Base-by-base conservation (phyloP, 768 basidiomycete species). In the Clathrus columnatus region DNA sequence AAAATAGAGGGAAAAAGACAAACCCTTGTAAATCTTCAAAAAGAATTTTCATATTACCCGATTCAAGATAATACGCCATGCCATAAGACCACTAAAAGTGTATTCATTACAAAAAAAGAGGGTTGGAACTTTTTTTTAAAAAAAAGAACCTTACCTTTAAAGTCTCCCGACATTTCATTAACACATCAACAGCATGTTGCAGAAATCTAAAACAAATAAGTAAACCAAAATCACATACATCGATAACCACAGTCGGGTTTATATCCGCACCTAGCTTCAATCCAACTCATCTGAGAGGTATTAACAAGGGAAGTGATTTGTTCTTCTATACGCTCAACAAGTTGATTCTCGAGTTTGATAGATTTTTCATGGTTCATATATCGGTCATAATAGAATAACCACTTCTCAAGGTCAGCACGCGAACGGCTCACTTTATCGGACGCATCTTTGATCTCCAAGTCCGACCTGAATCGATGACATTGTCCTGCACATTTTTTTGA, bases 11-110 rank as follows among this genome's bases (percentile, higher is more conserved):
- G 47, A 2, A 48, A n/a, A 17, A 26, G 14, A 50, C 58, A 16
- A 17, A 60, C 59, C 58, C 59, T 32, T 60, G 59, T 8, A 60
- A 47, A 41, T 60, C 59, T 32, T 60, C 59, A 55, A 60, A 56
- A 26, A 60, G 54, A 41, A 54, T 18, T 43, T 60, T 60, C 59
- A 55, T 51, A 41, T 60, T 60, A 6, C 59, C 59, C 7, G 26
- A 18, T 27, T 48, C 17, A 24, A 60, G 24, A 26, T 49, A 60
- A 32, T 53, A 54, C 4, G 59, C 59, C 59, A 60, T 60, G 10
- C 52, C 59, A 30, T 60, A 60, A 5, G 59, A 54, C 59, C 59
- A 60, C 53, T 48, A 10, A 14, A 48, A 10, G 26, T n/a, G 1
- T 44, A 14, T 45, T 14, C 23, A 27, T 53, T 32, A 53, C 41